Evolutionary conservation across 306 rosid species (phyloP), one percentile per base, ranked within the genome.

Genomic region (Bauhinia variegata): DNA sequence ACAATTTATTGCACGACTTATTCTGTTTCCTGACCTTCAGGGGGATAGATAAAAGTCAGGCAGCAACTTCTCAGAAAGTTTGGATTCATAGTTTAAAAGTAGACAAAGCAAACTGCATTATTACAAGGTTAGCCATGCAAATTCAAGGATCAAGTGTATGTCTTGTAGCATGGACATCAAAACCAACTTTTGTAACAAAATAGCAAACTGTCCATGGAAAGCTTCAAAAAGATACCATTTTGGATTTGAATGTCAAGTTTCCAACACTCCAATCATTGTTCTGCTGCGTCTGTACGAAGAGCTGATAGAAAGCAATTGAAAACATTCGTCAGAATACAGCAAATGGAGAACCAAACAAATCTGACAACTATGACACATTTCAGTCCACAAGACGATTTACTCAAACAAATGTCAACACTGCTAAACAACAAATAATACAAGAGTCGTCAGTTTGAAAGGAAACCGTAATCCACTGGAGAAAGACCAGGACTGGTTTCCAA

Each of bases 281-380:
- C 84, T 7, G 79, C 44, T 15, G 76, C 67, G 70, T 86, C 95
- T 6, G 89, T 65, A 10, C 95, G 86, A 55, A 79, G 0, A 49
- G 82, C 91, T 88, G 92, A 67, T 17, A 42, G 7, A 58, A 31
- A 70, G 39, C 10, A 38, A 67, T 11, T 5, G 37, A 70, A 50
- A 44, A 34, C 11, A 38, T 70, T 9, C 28, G 49, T 80, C 75
- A 80, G 69, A 49, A 11, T 54, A 34, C 51, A 32, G 6, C 46
- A 59, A 39, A 70, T 31, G 37, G n/a, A 47, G 43, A 47, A 48
- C 47, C 8, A 52, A 55, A 63, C 11, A 42, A 70, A 51, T 38
- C 19, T 11, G n/a, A 62, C 11, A 38, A 50, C 4, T 54, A 42
- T 41, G 67, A 28, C 28, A 11, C 16, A 55, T 67, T 28, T 6